Percentiles rank a stretch among this genome's conserved stretches.
phyloP scores from a whole-genome alignment of 768 basidiomycete species.

The Gymnopilus junonius region DNA sequence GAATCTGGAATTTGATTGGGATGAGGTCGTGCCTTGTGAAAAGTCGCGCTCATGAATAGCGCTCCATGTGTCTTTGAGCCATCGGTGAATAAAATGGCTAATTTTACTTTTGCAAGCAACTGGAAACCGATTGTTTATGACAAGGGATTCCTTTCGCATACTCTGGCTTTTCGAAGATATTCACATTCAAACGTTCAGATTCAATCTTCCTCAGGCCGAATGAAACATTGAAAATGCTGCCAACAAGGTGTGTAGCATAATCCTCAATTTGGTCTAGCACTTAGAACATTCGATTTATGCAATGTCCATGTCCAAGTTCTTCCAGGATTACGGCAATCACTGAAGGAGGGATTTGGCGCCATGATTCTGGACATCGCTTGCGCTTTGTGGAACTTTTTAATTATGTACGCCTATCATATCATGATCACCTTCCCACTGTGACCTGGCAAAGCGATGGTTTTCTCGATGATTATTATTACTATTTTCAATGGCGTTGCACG shows the following conservation, averaged over 20 bases:
- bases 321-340: background rate
- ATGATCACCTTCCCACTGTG: background rate
- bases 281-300: background rate
- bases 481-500: background rate
- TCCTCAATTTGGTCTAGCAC: background rate
- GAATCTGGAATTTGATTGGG: background rate
- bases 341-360: conserved; percentile 1
- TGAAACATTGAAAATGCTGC: background rate
- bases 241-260: background rate
- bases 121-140: background rate
- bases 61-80: background rate
- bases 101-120: background rate
- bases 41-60: conserved; percentile 1
- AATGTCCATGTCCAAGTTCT: no score
- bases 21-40: conserved; percentile 4
- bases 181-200: background rate
- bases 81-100: conserved; percentile 6
- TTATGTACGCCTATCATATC: conserved; percentile 3
- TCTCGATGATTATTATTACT: background rate
- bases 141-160: background rate
- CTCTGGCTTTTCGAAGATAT: background rate
- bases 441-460: background rate
- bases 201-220: background rate
- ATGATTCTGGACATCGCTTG: background rate
- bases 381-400: background rate